A percentile compares a stretch with the other conserved stretches of the same genome.
These are phyloP conservation scores for Agroathelia rolfsii DNA, from an alignment of 1,284 basidiomycete genomes.

Conservation along the genomic window DNA sequence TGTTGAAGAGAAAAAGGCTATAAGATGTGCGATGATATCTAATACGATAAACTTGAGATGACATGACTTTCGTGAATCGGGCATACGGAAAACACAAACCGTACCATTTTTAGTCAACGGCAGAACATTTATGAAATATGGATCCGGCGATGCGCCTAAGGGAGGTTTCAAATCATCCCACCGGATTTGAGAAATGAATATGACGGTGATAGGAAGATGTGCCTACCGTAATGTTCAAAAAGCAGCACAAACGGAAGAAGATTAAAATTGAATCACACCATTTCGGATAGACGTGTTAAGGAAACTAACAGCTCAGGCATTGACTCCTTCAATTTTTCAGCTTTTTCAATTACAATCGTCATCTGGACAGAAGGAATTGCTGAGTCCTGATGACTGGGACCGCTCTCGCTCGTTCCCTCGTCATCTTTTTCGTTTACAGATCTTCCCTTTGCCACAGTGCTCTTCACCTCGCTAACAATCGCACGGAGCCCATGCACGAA, in stretches of 20 bases:
- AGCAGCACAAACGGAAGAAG: constrained; percentile 1
- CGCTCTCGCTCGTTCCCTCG: constrained; percentile 25
- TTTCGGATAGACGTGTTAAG: constrained; percentile 60
- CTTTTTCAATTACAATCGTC: constrained; percentile 58
- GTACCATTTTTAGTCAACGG: constrained; percentile 53
- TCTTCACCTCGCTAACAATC: constrained; percentile 22
- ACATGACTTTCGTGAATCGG: constrained; percentile 2
- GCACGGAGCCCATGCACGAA: constrained; percentile 53
- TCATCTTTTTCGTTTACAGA: constrained; percentile 20
- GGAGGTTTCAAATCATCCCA: constrained; percentile 73
- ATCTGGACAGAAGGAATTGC: constrained; percentile 31
- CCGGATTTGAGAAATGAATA: constrained; percentile 57
- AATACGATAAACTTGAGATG: constrained; percentile 1
- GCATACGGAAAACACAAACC: constrained; percentile 10
- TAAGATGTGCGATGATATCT: constrained; percentile 1
- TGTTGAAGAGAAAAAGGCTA: constrained; percentile 11
- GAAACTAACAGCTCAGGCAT: constrained; percentile 63
- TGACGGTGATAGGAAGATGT: constrained; percentile 37
- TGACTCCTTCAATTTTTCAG: constrained; percentile 54
- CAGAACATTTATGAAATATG: constrained; percentile 60
- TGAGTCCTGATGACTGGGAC: constrained; percentile 13
- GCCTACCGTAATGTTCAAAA: constrained; percentile 23
- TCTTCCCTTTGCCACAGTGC: constrained; percentile 11
- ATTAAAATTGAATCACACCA: constrained; percentile 42
- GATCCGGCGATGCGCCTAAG: constrained; percentile 65